A percentile compares a stretch with the other conserved stretches of the same genome.
These are phyloP conservation scores for Pseudonitzschia multiseries DNA, from an alignment of 108 stramenopile genomes.

Conservation along the genomic window DNA sequence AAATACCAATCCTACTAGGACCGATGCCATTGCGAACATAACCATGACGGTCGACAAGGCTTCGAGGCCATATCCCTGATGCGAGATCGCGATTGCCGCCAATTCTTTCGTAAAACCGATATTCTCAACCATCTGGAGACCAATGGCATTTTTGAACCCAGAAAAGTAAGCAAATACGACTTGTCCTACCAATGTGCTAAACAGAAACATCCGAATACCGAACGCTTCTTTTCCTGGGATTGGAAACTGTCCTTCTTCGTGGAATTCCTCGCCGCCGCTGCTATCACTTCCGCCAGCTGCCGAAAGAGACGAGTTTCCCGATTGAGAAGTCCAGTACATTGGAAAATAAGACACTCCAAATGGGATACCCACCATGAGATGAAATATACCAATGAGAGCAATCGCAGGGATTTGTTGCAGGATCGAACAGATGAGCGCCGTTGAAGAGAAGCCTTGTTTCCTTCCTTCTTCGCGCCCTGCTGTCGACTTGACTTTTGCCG, in stretches of 20 bases:
- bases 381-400: constrained; percentile 47
- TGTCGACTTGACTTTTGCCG: background rate
- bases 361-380: constrained; percentile 74
- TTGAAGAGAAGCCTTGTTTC: background rate
- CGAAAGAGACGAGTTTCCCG: constrained; percentile 11
- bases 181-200: constrained; percentile 69
- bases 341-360: constrained; percentile 79
- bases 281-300: background rate
- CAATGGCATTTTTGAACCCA: constrained; percentile 65
- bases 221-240: constrained; percentile 71
- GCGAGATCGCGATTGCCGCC: constrained; percentile 49
- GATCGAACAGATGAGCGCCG: background rate
- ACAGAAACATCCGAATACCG: constrained; percentile 82
- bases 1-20: constrained; percentile 76
- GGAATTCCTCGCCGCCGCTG: background rate
- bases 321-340: constrained; percentile 46
- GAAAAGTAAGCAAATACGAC: constrained; percentile 56
- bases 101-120: constrained; percentile 77
- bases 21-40: constrained; percentile 57
- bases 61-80: constrained; percentile 59
- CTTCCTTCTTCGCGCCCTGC: background rate
- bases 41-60: constrained; percentile 76
- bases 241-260: constrained; percentile 41
- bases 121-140: constrained; percentile 86
- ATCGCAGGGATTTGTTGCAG: constrained; percentile 51